A percentile compares a stretch with the other conserved stretches of the same genome.
These are phyloP conservation scores for Fragaria nilgerrensis DNA, from an alignment of 306 rosid species.

Conservation along the genomic window DNA sequence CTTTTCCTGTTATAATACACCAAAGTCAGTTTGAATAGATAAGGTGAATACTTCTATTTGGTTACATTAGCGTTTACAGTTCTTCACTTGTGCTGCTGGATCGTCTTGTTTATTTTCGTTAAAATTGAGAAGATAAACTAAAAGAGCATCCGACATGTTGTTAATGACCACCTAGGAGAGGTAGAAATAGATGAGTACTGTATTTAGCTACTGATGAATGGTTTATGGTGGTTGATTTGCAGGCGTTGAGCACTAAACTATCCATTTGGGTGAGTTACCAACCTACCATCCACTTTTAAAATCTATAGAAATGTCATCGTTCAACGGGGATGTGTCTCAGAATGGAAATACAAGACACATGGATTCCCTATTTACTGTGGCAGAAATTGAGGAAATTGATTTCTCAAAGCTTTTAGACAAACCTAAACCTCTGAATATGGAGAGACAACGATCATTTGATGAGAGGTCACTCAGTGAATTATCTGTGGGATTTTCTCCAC, in stretches of 20 bases:
- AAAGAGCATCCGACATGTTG: background rate
- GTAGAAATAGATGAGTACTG: background rate
- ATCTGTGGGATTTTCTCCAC: slow-evolving; percentile 51
- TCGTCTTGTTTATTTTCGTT: background rate
- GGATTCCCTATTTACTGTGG: slow-evolving; percentile 26
- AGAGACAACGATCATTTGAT: slow-evolving; percentile 70
- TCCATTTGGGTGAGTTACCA: slow-evolving; percentile 1
- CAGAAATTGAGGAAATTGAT: slow-evolving; percentile 51
- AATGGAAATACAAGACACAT: slow-evolving; percentile 39
- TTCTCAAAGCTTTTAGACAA: slow-evolving; percentile 55
- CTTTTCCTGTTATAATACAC: background rate
- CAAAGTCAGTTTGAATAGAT: background rate
- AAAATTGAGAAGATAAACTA: no score
- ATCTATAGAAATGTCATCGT: slow-evolving; percentile 31
- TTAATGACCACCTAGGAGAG: background rate
- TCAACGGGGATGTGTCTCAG: slow-evolving; percentile 33
- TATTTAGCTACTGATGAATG: background rate
- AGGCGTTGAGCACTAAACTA: slow-evolving; percentile 36
- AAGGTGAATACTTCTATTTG: background rate
- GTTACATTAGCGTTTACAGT: background rate
- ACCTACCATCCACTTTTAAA: slow-evolving; percentile 4
- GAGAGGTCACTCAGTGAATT: slow-evolving; percentile 63
- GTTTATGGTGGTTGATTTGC: slow-evolving; percentile 21
- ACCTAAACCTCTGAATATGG: slow-evolving; percentile 65
- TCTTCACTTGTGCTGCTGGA: background rate